These are phyloP conservation scores for Fraxinus cuspidata DNA, from an alignment of 257 asterid species.

Conservation along the genomic window DNA sequence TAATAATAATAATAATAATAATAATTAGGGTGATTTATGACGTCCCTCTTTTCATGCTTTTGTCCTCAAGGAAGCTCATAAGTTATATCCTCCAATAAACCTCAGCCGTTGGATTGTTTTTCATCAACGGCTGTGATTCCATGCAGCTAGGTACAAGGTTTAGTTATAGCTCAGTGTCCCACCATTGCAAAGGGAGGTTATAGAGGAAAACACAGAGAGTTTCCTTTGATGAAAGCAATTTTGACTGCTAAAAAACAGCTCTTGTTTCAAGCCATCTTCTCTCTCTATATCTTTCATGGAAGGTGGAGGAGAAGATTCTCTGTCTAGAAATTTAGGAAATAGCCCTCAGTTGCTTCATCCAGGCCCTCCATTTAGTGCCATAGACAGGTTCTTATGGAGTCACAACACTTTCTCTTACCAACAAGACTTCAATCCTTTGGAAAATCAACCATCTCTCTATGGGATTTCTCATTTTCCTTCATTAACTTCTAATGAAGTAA, in stretches of 20 bases:
- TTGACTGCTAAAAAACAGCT: not conserved
- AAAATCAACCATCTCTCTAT: constrained; percentile 11
- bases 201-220: not conserved
- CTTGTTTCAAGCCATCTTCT: not conserved
- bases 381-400: constrained; percentile 41
- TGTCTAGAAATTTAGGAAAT: constrained; percentile 24
- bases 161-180: constrained; percentile 23
- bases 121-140: constrained; percentile 45
- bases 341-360: constrained; percentile 32
- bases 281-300: constrained; percentile 38
- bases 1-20: no score
- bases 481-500: not conserved
- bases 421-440: constrained; percentile 15
- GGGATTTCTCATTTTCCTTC: constrained; percentile 4
- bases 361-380: constrained; percentile 36
- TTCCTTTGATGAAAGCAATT: not conserved
- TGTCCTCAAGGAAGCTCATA: constrained; percentile 40
- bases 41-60: constrained; percentile 35
- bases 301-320: constrained; percentile 30
- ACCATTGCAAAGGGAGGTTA: not conserved
- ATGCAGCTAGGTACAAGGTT: constrained; percentile 39
- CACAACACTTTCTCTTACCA: constrained; percentile 27
- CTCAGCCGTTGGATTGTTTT: constrained; percentile 51
- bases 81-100: constrained; percentile 27
- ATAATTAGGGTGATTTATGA: constrained; percentile 33